These are phyloP conservation scores for Thielaviopsis populi DNA, from an alignment of 2,329 filamentous ascomycete species.

Conservation along the genomic window DNA sequence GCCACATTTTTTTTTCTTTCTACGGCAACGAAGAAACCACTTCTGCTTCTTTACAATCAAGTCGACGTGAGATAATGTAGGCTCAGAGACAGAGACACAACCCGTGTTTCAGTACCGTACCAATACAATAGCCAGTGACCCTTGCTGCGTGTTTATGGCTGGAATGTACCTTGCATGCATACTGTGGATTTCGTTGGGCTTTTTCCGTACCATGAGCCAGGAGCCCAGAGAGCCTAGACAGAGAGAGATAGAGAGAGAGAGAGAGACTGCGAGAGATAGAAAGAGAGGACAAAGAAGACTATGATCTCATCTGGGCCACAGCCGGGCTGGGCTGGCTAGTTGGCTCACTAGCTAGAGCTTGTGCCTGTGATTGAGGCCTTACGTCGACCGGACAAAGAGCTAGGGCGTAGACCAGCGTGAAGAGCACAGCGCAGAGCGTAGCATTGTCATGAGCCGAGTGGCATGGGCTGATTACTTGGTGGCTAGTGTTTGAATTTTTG, in stretches of 20 bases:
- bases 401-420: background rate
- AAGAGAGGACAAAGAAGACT: background rate
- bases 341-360: background rate
- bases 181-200: background rate
- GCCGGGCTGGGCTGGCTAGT: background rate
- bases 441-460: background rate
- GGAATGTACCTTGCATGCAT: constrained; percentile 8
- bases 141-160: background rate
- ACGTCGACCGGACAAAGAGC: background rate
- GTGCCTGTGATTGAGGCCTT: background rate
- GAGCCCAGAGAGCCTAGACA: too few species aligned
- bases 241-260: background rate
- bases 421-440: background rate
- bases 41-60: too few species aligned
- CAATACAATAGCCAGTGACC: background rate
- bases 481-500: too few species aligned
- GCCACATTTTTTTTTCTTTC: too few species aligned
- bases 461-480: too few species aligned
- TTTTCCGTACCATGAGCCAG: background rate
- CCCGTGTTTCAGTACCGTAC: background rate
- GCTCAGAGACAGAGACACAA: background rate
- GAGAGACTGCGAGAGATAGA: too few species aligned
- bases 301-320: background rate
- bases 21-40: too few species aligned
- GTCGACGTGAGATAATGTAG: background rate